Evolutionary conservation across 2,329 filamentous ascomycete species (phyloP), one percentile per base, ranked within the genome.

Genomic region (Corynespora cassiicola): DNA sequence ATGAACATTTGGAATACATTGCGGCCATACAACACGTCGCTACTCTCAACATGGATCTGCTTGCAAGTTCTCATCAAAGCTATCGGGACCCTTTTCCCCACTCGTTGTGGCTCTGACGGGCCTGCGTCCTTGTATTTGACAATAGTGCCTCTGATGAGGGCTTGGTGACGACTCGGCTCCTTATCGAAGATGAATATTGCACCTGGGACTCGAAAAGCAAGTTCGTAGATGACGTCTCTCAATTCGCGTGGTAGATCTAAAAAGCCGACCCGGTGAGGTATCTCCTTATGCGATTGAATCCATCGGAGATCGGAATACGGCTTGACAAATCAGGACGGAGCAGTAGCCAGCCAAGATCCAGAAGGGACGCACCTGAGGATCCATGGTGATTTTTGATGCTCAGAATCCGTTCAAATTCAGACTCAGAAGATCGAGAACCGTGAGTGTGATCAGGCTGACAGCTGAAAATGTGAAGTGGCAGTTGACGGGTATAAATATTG

Each of bases 21-120:
- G 12, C 50, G 46, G 18, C 69, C 66, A 42, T 78, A 80, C 4
- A 80, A 63, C 5, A 78, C 64, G 3, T 69, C 67, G 4, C 60
- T 61, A 7, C 63, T 63, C 56, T 77, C 75, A 15, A 52, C 32
- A 40, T 74, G 58, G 21, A 74, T 56, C 37, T 72, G 73, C 18
- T 63, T 63, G 53, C 69, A 75, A 4, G 68, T 68, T 14, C 48
- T 52, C 8, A 76, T 18, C 5, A 66, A 35, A 10, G 51, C 39
- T 22, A 47, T 47, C 2, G 60, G 50, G 6, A 63, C 43, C 7
- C 30, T 25, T 11, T 38, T 45, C 17, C 29, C 31, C 3, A 65
- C 27, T 7, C 44, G 42, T 14, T 47, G 43, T 2, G 62, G 62
- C 27, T 61, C 54, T 6, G 31, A 15, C 5, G 56, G 55, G 6